Evolutionary conservation across 2,329 filamentous ascomycete species (phyloP).

Genomic region (Aspergillus carbonarius): DNA sequence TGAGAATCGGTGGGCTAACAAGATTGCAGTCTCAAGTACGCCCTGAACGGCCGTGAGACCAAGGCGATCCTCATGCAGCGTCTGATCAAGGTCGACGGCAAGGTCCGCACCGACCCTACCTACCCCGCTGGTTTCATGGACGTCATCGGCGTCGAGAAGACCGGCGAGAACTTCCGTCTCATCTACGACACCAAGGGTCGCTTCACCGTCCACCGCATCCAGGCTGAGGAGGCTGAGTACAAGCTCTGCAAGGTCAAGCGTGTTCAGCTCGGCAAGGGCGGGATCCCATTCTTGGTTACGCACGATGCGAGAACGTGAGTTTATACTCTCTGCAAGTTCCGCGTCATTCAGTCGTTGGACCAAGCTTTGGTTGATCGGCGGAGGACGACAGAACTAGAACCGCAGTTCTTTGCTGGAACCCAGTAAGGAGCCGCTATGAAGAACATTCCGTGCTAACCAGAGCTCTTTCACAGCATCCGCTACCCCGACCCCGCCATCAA

Average conservation of each 20-base stretch:
- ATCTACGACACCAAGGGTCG: constrained; percentile 99
- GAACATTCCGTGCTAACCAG: constrained; percentile 37
- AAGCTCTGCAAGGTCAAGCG: constrained; percentile 99
- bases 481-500: constrained; percentile 98
- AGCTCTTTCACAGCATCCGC: constrained; percentile 72
- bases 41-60: constrained; percentile 96
- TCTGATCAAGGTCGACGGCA: constrained; percentile 98
- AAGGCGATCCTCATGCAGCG: constrained; percentile 99
- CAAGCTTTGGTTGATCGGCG: constrained; percentile 81
- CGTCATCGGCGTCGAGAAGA: constrained; percentile 99
- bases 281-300: constrained; percentile 99
- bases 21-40: constrained; percentile 90
- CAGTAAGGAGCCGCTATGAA: constrained; percentile 29
- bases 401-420: constrained; percentile 28
- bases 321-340: constrained; percentile 57
- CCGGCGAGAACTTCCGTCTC: constrained; percentile 99
- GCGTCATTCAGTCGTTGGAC: constrained; percentile 99
- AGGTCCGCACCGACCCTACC: constrained; percentile 98
- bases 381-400: constrained; percentile 35
- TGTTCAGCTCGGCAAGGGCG: constrained; percentile 97
- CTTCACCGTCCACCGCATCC: constrained; percentile 99
- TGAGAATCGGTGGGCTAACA: constrained; percentile 12
- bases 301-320: constrained; percentile 99
- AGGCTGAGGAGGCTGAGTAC: constrained; percentile 98
- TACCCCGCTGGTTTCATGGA: constrained; percentile 99